phyloP scores from a whole-genome alignment of 2,329 filamentous ascomycete genomes.

The Cucurbitaria berberidis region DNA sequence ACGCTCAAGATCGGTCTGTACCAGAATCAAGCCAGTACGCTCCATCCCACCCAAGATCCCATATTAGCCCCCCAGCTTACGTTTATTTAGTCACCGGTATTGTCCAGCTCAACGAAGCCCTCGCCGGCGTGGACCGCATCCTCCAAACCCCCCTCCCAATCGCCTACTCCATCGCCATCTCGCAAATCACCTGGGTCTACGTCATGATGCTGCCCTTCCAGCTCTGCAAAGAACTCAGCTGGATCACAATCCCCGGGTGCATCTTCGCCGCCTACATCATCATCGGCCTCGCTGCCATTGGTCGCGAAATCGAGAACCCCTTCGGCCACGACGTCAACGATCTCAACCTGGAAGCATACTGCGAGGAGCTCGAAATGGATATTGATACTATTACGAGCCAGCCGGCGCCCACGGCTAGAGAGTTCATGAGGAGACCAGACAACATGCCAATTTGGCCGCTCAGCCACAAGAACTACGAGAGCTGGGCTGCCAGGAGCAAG shows the following conservation, averaged over 20 bases:
- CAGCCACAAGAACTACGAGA: conserved; percentile 49
- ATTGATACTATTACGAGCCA: conserved; percentile 73
- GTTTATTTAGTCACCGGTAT: conserved; percentile 61
- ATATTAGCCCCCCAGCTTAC: conserved; percentile 24
- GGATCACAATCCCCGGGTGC: conserved; percentile 80
- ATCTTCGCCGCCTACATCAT: conserved; percentile 80
- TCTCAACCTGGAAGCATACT: conserved; percentile 68
- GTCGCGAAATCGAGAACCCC: conserved; percentile 83
- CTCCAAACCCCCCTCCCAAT: conserved; percentile 82
- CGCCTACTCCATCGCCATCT: conserved; percentile 83
- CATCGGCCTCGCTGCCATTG: conserved; percentile 76
- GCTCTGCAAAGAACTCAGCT: conserved; percentile 67
- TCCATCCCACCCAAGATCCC: conserved; percentile 28
- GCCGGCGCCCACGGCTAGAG: conserved; percentile 57
- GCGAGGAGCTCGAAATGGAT: conserved; percentile 74
- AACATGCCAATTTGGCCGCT: conserved; percentile 66
- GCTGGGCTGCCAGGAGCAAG: conserved; percentile 47
- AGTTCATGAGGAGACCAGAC: conserved; percentile 58
- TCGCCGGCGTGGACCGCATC: conserved; percentile 76
- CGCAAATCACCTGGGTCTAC: conserved; percentile 86
- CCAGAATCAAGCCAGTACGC: conserved; percentile 61
- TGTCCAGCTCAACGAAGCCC: conserved; percentile 71
- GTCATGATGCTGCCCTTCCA: conserved; percentile 83
- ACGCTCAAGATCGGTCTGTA: conserved; percentile 64
- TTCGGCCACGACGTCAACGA: conserved; percentile 87